Conservation (phyloP, 202 grass and related monocot species). For the Hordeum pubiflorum region DNA sequence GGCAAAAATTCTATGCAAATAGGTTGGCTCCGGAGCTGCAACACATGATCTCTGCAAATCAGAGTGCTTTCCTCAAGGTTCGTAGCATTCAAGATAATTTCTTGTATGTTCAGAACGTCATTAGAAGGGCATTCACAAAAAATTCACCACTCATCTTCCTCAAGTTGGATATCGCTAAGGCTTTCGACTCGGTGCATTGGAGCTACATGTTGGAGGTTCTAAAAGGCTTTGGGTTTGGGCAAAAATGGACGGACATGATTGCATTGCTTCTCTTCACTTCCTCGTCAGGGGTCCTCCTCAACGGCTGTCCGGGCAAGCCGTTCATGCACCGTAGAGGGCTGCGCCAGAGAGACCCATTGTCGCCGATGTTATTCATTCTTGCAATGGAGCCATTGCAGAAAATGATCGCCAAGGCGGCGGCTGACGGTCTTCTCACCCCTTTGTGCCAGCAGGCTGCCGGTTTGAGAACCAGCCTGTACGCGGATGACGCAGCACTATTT, state of each 20-base stretch:
- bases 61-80: not conserved
- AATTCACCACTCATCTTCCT: not conserved
- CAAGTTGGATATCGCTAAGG: not conserved
- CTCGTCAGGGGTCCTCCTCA: not conserved
- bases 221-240: not conserved
- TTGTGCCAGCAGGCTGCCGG: too few species aligned
- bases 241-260: not conserved
- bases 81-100: not conserved
- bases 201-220: not conserved
- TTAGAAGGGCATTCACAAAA: too few species aligned
- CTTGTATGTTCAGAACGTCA: too few species aligned
- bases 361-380: not conserved
- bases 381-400: not conserved
- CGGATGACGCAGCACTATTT: not conserved
- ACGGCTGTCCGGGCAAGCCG: not conserved
- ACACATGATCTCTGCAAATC: not conserved
- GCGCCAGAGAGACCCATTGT: not conserved
- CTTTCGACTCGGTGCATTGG: not conserved
- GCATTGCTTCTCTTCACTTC: not conserved
- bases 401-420: too few species aligned
- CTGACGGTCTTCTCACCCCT: too few species aligned
- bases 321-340: not conserved
- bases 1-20: not conserved
- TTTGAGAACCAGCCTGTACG: not conserved
- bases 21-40: not conserved